Evolutionary conservation across 805 yeast species (phyloP).

Genomic region (Sugiyamaella boreocaroliniensis): DNA sequence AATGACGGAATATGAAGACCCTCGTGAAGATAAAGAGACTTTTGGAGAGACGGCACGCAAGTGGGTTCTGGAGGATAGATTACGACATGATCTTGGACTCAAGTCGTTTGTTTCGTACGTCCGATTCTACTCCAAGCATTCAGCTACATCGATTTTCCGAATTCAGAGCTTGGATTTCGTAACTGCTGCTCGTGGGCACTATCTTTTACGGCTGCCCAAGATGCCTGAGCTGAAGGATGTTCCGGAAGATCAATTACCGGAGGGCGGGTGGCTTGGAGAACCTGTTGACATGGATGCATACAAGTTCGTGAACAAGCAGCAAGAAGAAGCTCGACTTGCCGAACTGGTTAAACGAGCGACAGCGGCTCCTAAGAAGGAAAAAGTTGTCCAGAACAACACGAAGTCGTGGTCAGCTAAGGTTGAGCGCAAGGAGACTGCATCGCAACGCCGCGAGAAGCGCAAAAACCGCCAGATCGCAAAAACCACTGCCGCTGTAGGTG

Average conservation of each 20-base stretch:
- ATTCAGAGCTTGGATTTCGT: conserved; percentile 61
- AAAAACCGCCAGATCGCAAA: conserved; percentile 60
- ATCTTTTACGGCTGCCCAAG: conserved; percentile 74
- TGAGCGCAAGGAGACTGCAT: conserved; percentile 54
- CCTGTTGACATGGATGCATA: conserved; percentile 62
- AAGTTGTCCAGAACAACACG: conserved; percentile 38
- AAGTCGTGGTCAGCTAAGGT: conserved; percentile 75
- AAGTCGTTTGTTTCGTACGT: conserved; percentile 77
- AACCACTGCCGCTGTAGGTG: conserved; percentile 36
- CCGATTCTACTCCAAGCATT: conserved; percentile 78
- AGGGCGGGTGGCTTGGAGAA: conserved; percentile 68
- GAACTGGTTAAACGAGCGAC: conserved; percentile 43
- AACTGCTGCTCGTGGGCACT: conserved; percentile 68
- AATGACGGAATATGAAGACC: conserved; percentile 37
- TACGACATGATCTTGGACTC: conserved; percentile 74
- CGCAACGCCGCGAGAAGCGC: conserved; percentile 60
- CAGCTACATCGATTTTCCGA: conserved; percentile 83
- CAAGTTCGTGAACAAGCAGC: conserved; percentile 54
- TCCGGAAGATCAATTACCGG: conserved; percentile 45
- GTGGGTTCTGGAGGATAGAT: conserved; percentile 69
- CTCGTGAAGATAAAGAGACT: conserved; percentile 15
- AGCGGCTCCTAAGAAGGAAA: conserved; percentile 28
- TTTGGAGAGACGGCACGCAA: conserved; percentile 26
- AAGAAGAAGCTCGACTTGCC: conserved; percentile 56
- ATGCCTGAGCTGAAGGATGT: conserved; percentile 80